phyloP scores from a whole-genome alignment of 192 early-diverging fungal species.

The Gigaspora rosea region DNA sequence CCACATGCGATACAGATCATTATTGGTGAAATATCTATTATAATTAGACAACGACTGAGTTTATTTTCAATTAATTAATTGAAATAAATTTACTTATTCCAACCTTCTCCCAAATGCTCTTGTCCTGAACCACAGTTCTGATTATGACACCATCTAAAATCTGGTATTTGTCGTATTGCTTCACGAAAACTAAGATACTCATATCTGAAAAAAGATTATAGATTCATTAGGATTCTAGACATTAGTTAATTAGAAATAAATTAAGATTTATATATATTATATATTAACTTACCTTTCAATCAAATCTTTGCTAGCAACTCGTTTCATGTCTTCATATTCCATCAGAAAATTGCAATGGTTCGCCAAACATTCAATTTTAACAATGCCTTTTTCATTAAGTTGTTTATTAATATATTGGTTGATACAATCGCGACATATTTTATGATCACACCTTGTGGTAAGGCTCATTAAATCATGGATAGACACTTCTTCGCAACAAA shows the following conservation, averaged over 20 bases:
- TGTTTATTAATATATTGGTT: background rate
- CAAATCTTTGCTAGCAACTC: background rate
- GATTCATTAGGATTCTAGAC: background rate
- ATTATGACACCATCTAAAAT: slow-evolving; percentile 28
- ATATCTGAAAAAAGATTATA: slow-evolving; percentile 11
- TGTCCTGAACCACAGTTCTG: slow-evolving; percentile 17
- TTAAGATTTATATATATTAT: background rate
- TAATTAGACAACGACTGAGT: background rate
- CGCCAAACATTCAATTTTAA: background rate
- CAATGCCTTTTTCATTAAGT: background rate
- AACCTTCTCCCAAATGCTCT: slow-evolving; percentile 9
- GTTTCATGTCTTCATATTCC: slow-evolving; percentile 10
- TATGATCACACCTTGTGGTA: background rate
- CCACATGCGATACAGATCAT: slow-evolving; percentile 16
- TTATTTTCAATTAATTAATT: background rate
- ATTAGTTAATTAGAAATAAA: background rate
- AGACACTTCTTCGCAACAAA: background rate
- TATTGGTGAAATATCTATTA: slow-evolving; percentile 7
- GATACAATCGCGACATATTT: background rate
- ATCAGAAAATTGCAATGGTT: background rate
- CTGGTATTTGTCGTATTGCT: background rate
- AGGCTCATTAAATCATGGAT: background rate
- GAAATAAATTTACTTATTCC: background rate
- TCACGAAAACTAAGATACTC: background rate
- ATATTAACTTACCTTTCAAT: background rate